Base-by-base conservation (phyloP, 805 yeast species). In the Myxozyma neotropica region DNA sequence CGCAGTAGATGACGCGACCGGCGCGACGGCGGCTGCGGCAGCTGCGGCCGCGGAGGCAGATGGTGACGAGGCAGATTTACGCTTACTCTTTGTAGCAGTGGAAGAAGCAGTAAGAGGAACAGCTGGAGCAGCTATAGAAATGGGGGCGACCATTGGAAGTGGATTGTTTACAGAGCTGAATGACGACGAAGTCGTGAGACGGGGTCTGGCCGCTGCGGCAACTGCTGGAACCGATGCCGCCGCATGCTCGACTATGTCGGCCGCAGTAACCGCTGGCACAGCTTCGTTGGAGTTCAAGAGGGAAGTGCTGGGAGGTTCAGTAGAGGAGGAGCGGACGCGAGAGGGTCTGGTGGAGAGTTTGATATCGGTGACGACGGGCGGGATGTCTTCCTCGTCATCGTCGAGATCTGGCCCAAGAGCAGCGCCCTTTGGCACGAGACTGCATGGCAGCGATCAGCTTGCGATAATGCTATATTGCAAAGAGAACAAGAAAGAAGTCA, bases 11-110 rank as follows among this genome's bases (percentile, higher is more conserved):
- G 56, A 53, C 12, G 65, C 62, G 13, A 50, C 38, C 4, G 62
- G 57, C 6, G 64, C 64, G 38, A 52, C 50, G 4, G 64, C 61
- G 17, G 59, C 62, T 4, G 65, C 65, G 27, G 61, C 62, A 29
- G 59, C 35, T 1, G 65, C 65, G 17, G 65, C 63, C 15, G 62
- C 58, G 13, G 64, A 48, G 3, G 59, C 59, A 3, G 58, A 12
- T 1, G 57, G 31, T 5, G 47, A n/a, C 15, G 56, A 26, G 1
- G 27, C 31, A 12, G 57, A n/a, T 17, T 19, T 33, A 33, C 13
- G 38, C 24, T 40, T 39, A 7, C 19, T 23, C n/a, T 21, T 27
- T n/a, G 35, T 23, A 2, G 47, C 55, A 31, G 55, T n/a, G 6
- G 55, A 26, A 12, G 29, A 26, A 44, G 19, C 17, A 31, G 55